These are phyloP conservation scores for Talaromyces islandicus DNA, from an alignment of 2,329 filamentous ascomycete species.

Conservation along the genomic window DNA sequence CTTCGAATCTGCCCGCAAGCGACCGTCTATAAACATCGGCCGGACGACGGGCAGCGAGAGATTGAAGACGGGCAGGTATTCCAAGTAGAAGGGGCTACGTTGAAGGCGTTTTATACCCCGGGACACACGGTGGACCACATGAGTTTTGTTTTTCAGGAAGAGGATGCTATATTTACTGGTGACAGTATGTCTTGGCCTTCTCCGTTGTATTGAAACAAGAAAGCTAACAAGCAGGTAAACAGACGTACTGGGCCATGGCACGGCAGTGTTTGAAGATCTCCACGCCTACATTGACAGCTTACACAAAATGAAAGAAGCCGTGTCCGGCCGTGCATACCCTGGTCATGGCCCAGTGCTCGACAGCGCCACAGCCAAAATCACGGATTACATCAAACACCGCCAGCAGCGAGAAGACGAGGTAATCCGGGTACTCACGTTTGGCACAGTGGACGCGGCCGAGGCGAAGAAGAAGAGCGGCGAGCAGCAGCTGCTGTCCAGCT, in stretches of 20 bases:
- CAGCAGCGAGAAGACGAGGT: constrained; percentile 74
- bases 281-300: constrained; percentile 63
- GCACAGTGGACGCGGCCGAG: constrained; percentile 24
- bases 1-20: constrained; percentile 57
- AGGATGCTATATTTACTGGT: constrained; percentile 79
- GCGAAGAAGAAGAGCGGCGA: constrained; percentile 32
- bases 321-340: constrained; percentile 66
- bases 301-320: constrained; percentile 59
- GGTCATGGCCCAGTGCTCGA: constrained; percentile 78
- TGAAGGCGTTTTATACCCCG: constrained; percentile 62
- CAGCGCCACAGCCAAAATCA: constrained; percentile 64
- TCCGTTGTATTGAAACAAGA: background rate
- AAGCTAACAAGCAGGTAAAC: background rate
- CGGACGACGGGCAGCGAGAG: constrained; percentile 41
- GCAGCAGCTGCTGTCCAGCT: constrained; percentile 32
- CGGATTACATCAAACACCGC: constrained; percentile 79
- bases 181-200: constrained; percentile 49
- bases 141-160: constrained; percentile 67
- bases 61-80: constrained; percentile 54
- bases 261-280: constrained; percentile 77
- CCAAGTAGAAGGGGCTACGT: constrained; percentile 48
- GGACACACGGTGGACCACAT: constrained; percentile 82
- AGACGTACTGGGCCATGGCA: constrained; percentile 78
- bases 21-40: constrained; percentile 61
- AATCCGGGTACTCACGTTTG: constrained; percentile 54